phyloP scores from a whole-genome alignment of 495 filamentous ascomycete genomes.

The Daldinia bambusicola region DNA sequence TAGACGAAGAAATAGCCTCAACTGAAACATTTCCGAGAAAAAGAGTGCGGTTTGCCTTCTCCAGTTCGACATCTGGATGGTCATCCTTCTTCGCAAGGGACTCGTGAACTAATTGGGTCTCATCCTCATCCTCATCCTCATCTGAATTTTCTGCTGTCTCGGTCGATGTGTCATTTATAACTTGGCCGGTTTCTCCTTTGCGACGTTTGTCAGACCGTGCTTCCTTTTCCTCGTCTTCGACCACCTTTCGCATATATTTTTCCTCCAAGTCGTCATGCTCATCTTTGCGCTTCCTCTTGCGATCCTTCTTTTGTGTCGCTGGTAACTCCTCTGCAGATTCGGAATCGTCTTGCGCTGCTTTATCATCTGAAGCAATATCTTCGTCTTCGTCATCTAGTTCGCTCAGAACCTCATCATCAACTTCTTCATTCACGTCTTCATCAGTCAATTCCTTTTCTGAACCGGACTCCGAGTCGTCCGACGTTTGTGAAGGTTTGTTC shows the following conservation, averaged over 20 bases:
- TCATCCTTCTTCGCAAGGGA: slow-evolving; percentile 57
- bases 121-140: slow-evolving; percentile 44
- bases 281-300: slow-evolving; percentile 80
- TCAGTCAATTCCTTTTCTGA: slow-evolving; percentile 49
- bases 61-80: slow-evolving; percentile 66
- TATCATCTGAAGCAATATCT: slow-evolving; percentile 53
- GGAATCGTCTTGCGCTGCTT: slow-evolving; percentile 48
- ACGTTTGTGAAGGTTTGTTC: slow-evolving; percentile 29
- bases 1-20: slow-evolving; percentile 80
- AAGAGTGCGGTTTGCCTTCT: slow-evolving; percentile 89
- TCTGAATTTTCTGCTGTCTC: slow-evolving; percentile 46
- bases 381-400: slow-evolving; percentile 59
- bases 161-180: slow-evolving; percentile 44
- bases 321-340: slow-evolving; percentile 47
- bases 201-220: slow-evolving; percentile 56
- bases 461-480: slow-evolving; percentile 25
- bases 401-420: slow-evolving; percentile 54
- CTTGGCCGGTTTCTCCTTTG: slow-evolving; percentile 52
- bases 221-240: slow-evolving; percentile 58
- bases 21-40: slow-evolving; percentile 93
- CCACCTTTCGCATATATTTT: slow-evolving; percentile 79
- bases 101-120: slow-evolving; percentile 58
- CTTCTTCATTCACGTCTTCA: slow-evolving; percentile 40
- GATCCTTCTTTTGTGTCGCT: slow-evolving; percentile 54
- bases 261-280: slow-evolving; percentile 82